Base-by-base conservation (phyloP, 2,329 filamentous ascomycete species). In the Tricladium varicosporioides region DNA sequence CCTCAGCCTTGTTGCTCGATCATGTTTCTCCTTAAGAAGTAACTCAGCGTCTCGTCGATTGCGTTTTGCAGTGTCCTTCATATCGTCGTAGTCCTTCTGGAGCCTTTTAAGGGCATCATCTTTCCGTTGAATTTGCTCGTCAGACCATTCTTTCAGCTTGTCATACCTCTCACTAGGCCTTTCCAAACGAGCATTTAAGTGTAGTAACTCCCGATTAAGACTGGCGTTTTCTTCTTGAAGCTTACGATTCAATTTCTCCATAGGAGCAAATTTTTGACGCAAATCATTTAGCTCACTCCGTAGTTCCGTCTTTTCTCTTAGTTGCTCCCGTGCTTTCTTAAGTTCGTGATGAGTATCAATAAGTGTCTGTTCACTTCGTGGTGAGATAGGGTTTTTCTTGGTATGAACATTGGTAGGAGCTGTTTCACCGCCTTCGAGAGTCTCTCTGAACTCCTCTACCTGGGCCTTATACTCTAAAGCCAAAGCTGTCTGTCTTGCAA, bases 381-480 rank as follows among this genome's bases (percentile, higher is more conserved):
- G 79, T 2, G 80, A 80, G 0, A 77, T 70, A 15, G 72, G 69
- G 33, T 74, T 71, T 18, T 73, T 56, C 19, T 15, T 19, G 16
- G 47, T 32, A 31, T 42, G 42, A 19, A 18, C 70, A 72, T 14
- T 68, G 70, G n/a, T 60, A 64, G 13, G 69, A 69, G 10, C 65
- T 63, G 11, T 61, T 15, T 58, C 52, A 72, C 74, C 40, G 63
- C 69, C 57, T 76, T 75, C 57, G 75, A 79, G 14, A 80, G 72
- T 62, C 79, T 71, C 71, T 57, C 85, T 81, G 53, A 87, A 74
- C 60, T 86, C 81, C 58, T 83, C 79, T 8, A 86, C 81, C 53
- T 82, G 81, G 27, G 76, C 75, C 60, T 80, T 79, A 69, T 87
- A 86, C 61, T 85, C 79, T 0, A 78, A 71, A 13, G 80, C 80